These are phyloP conservation scores for Globisporangium alternatum DNA, from an alignment of 352 stramenopile genomes.

Conservation along the genomic window DNA sequence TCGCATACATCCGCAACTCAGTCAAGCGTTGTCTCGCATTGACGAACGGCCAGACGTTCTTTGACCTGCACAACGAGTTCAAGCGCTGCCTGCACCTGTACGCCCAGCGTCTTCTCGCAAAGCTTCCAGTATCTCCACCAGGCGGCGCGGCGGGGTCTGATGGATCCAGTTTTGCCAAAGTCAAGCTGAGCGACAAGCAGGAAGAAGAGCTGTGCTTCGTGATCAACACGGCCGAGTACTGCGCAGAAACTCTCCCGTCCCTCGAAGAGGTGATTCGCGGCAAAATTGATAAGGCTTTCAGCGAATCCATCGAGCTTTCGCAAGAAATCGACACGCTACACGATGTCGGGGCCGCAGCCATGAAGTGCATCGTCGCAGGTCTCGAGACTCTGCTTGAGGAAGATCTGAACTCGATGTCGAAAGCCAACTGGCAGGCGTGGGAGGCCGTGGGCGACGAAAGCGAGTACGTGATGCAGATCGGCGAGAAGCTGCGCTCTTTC, in stretches of 20 bases:
- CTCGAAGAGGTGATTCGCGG: constrained; percentile 95
- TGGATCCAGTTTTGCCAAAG: constrained; percentile 20
- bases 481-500: constrained; percentile 90
- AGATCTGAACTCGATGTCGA: constrained; percentile 86
- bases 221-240: constrained; percentile 99
- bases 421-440: constrained; percentile 93
- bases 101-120: constrained; percentile 65
- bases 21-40: constrained; percentile 96
- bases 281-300: constrained; percentile 94
- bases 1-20: constrained; percentile 98
- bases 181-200: constrained; percentile 85
- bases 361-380: constrained; percentile 94
- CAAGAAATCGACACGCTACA: constrained; percentile 95
- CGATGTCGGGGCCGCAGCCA: constrained; percentile 92
- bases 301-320: constrained; percentile 91
- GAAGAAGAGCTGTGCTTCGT: constrained; percentile 97
- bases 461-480: constrained; percentile 92
- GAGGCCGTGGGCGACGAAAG: constrained; percentile 96
- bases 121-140: constrained; percentile 43
- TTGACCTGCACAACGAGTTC: constrained; percentile 95
- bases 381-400: constrained; percentile 91
- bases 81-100: constrained; percentile 79
- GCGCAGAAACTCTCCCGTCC: constrained; percentile 95
- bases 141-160: constrained; percentile 10
- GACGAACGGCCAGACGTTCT: constrained; percentile 97